Base-by-base conservation (phyloP, 768 basidiomycete species). In the Boletus coccyginus region DNA sequence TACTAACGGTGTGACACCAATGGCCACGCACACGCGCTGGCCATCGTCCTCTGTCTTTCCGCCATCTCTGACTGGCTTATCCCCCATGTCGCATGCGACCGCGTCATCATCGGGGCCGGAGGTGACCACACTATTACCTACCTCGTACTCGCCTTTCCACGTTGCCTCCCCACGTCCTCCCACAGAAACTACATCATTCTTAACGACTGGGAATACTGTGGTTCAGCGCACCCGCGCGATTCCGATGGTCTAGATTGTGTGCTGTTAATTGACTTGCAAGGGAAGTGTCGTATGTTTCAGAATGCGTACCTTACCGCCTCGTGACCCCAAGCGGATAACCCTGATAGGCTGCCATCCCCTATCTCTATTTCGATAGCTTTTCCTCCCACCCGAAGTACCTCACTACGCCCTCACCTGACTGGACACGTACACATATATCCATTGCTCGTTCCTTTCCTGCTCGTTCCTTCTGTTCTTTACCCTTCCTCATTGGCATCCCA, bases 211-310 rank as follows among this genome's bases (percentile, higher is more conserved):
- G 17, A 42, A 47, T 19, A 27, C 32, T 19, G 29, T 24, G 16
- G 11, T 10, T 24, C 63, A 51, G 8, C 58, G 45, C 19, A 48
- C 53, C 21, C 66, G 13, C 3, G 21, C 59, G 19, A 56, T 70
- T 52, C 67, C 67, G 8, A 69, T 68, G 4, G 14, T 68, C 35
- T 68, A 59, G 44, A 39, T 49, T 11, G 8, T 21, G 36, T 21
- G 1, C 38, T 11, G 19, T 45, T 35, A 10, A 31, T 31, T 7
- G 17, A 12, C 8, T 35, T 17, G 11, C 21, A 29, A 19, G 14
- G 4, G 11, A 17, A 9, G 41, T 13, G 27, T 21, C 36, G 11
- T 45, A 17, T 21, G n/a, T 38, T 54, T 24, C 35, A 5, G 29
- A 17, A 10, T 12, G 9, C 7, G 3, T 21, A 17, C 42, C 24